Evolutionary conservation across 768 basidiomycete genomes (phyloP).

Genomic region (Chalciporus chontae): DNA sequence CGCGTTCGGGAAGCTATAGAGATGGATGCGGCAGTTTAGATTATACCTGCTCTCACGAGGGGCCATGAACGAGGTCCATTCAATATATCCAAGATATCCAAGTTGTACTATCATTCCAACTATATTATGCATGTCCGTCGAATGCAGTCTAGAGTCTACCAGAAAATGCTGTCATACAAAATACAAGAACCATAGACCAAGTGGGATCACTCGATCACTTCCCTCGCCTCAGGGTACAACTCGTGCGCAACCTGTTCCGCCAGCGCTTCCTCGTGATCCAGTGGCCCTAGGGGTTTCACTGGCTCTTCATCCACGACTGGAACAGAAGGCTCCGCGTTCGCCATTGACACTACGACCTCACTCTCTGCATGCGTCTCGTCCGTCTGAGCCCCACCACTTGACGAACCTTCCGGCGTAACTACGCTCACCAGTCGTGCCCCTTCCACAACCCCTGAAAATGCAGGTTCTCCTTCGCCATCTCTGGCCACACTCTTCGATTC

Average conservation of each 20-base stretch:
- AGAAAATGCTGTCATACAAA: not conserved
- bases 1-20: conserved; percentile 8
- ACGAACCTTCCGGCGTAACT: conserved; percentile 4
- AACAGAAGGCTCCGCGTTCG: not conserved
- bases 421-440: conserved; percentile 37
- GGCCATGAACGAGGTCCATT: not conserved
- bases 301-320: conserved; percentile 10
- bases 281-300: conserved; percentile 35
- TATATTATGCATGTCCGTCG: not conserved
- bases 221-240: conserved; percentile 42
- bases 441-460: not conserved
- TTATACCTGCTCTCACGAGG: too few relatives aligned
- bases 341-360: not conserved
- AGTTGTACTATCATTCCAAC: not conserved
- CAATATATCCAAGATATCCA: not conserved
- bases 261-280: conserved; percentile 47
- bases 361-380: not conserved
- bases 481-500: conserved; percentile 43
- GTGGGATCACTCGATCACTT: conserved; percentile 1
- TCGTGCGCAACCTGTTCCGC: conserved; percentile 54
- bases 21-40: not conserved
- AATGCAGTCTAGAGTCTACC: not conserved
- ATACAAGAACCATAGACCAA: not conserved
- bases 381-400: not conserved
- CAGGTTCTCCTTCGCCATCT: conserved; percentile 11